These are phyloP conservation scores for Vicia sativa DNA, from an alignment of 306 rosid genomes.

Conservation along the genomic window DNA sequence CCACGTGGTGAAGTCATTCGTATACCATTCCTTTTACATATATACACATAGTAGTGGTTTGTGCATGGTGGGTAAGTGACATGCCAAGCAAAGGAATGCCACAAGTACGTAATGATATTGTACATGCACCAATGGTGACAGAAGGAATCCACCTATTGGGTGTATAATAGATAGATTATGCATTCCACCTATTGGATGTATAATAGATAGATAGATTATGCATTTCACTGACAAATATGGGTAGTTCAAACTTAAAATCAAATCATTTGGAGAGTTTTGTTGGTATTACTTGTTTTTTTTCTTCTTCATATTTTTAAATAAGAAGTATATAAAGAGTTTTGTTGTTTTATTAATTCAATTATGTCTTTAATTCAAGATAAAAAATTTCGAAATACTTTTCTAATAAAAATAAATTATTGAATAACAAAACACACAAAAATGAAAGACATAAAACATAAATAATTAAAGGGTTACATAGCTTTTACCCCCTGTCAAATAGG, in stretches of 20 bases:
- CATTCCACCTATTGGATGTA: not conserved
- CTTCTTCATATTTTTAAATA: no score
- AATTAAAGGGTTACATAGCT: no score
- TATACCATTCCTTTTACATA: not conserved
- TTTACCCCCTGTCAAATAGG: no score
- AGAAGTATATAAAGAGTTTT: no score
- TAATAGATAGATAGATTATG: not conserved
- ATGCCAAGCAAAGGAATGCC: slow-evolving; percentile 43
- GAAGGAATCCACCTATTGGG: not conserved
- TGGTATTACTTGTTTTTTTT: not conserved
- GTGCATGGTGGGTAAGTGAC: slow-evolving; percentile 78
- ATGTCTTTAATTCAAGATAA: no score
- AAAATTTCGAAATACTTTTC: no score
- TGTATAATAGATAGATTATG: not conserved
- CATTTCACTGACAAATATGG: not conserved
- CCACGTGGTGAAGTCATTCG: slow-evolving; percentile 30
- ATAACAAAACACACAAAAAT: no score
- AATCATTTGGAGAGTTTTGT: not conserved
- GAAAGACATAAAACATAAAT: no score
- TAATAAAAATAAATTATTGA: no score
- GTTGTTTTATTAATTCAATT: no score
- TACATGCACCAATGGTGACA: not conserved
- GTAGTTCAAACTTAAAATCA: not conserved
- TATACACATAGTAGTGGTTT: slow-evolving; percentile 36
- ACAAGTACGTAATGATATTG: slow-evolving; percentile 21